Evolutionary conservation across 169 alveolate genomes (phyloP).

Genomic region (Plasmodium vivax): DNA sequence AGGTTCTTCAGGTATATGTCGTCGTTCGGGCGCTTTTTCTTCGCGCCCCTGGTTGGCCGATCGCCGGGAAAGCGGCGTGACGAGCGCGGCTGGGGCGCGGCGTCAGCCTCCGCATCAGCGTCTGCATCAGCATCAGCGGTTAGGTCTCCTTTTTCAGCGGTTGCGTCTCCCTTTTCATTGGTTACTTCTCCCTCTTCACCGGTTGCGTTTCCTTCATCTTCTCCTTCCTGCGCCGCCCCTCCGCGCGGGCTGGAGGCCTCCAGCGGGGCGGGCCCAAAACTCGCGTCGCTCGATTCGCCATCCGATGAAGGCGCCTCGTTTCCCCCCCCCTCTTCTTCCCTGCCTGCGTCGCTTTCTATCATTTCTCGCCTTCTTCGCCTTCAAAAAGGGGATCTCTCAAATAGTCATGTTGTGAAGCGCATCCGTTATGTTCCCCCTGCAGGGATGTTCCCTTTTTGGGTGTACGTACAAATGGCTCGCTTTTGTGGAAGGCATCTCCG

Average conservation of each 20-base stretch:
- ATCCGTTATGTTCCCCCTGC: background rate
- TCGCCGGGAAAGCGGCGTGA: background rate
- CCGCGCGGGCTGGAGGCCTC: background rate
- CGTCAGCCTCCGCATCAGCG: background rate
- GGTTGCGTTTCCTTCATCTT: background rate
- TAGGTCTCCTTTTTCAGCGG: background rate
- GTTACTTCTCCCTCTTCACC: background rate
- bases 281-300: constrained; percentile 58
- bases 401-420: background rate
- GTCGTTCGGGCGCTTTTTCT: constrained; percentile 77
- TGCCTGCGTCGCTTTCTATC: background rate
- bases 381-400: background rate
- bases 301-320: constrained; percentile 9
- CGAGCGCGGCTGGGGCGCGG: background rate
- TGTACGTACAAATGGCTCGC: background rate
- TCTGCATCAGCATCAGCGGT: background rate
- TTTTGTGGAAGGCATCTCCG: background rate
- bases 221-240: background rate
- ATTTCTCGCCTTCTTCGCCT: background rate
- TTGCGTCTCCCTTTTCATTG: background rate
- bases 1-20: constrained; percentile 83
- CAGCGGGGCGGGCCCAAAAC: constrained; percentile 68
- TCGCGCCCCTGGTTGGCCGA: background rate
- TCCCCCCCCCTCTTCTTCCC: background rate
- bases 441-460: background rate